Base-by-base conservation (phyloP, 345 rosid species). In the Pugionium dolabratum region DNA sequence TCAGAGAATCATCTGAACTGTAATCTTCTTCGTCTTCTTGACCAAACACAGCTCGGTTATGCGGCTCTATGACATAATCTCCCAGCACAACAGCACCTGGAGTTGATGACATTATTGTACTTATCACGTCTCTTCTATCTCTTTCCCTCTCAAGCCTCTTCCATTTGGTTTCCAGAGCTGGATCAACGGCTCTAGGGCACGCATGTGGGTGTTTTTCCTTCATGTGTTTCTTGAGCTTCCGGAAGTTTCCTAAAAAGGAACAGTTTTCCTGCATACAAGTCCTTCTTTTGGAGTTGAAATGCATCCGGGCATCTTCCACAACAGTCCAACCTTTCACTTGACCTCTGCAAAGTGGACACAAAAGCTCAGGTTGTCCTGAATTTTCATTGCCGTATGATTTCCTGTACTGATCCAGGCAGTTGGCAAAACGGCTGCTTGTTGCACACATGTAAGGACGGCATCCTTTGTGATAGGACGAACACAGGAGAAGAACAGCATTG, bases 371-470 rank as follows among this genome's bases (percentile, higher is more conserved):
- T 27, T 73, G 85, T 77, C 81, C 85, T 0, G 47, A 46, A 73
- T 73, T 78, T 59, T 78, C 85, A 65, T 41, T 54, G 11, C 83
- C 80, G 70, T 82, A 89, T 0, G 96, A 88, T 52, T 87, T 87
- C 83, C 78, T 81, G 77, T 85, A 93, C 40, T 90, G 98, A 5
- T 87, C 94, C 49, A 93, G 90, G 67, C 94, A 90, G 66, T 93
- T 87, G 44, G 97, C 87, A 55, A 79, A 87, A 39, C 90, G 91
- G 43, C 74, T 80, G 73, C 96, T 79, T 1, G 98, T 93, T 25
- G 93, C 90, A 69, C 98, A 93, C 91, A 93, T 93, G 71, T 93
- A 93, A 30, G 90, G 91, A 42, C 91, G 96, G 18, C 98, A 93
- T 9, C 98, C 97, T 66, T 89, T 86, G 73, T 84, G 78, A 48